Percentiles rank a stretch among this genome's conserved stretches.
phyloP scores from a whole-genome alignment of 371 early-diverging fungal genomes.

The Mortierella sp. region DNA sequence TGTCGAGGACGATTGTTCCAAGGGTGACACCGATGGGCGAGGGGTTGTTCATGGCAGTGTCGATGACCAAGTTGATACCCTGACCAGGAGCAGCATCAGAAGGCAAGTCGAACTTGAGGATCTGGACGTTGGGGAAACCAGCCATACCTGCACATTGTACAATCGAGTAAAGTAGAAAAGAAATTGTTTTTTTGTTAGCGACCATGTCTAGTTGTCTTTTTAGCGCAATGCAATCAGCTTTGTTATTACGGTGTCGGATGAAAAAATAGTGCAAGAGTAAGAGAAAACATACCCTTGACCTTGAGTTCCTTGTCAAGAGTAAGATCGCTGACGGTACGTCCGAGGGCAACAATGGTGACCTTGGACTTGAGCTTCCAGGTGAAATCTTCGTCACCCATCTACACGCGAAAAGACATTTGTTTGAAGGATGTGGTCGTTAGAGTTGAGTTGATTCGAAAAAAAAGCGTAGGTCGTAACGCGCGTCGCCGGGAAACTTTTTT shows the following conservation, averaged over 20 bases:
- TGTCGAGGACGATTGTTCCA: constrained; percentile 69
- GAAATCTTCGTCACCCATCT: constrained; percentile 61
- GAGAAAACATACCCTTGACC: constrained; percentile 24
- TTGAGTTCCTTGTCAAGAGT: constrained; percentile 43
- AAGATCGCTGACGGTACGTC: constrained; percentile 58
- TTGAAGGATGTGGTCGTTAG: not conserved
- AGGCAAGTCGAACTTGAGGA: constrained; percentile 71
- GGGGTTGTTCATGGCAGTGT: constrained; percentile 68
- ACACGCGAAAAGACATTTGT: not conserved
- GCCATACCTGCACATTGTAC: constrained; percentile 40
- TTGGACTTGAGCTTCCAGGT: constrained; percentile 71
- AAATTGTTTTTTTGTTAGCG: not conserved
- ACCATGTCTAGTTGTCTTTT: not conserved
- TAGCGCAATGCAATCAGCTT: not conserved
- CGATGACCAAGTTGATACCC: constrained; percentile 70
- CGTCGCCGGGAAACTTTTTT: not conserved
- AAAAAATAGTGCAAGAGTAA: not conserved
- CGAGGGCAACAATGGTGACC: constrained; percentile 70
- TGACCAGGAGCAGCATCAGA: constrained; percentile 69
- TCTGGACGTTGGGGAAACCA: constrained; percentile 69
- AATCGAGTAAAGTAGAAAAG: not conserved
- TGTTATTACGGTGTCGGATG: not conserved
- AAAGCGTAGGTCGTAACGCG: not conserved
- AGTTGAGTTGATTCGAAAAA: not conserved
- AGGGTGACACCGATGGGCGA: constrained; percentile 74